phyloP scores from a whole-genome alignment of 2,329 filamentous ascomycete species.

The Lachnellula occidentalis region DNA sequence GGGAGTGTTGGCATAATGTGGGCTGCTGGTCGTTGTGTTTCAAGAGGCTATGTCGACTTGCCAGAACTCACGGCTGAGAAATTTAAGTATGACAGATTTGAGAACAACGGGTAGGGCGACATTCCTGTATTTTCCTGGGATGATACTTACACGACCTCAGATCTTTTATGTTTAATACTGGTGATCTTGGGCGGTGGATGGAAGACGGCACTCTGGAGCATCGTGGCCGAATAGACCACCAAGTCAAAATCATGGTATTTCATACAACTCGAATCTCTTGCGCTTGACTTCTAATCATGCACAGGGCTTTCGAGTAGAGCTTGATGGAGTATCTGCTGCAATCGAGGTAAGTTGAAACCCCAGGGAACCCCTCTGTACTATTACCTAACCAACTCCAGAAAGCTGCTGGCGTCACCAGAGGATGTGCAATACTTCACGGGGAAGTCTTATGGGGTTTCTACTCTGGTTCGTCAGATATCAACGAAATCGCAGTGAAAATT shows the following conservation, averaged over 20 bases:
- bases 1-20: slow-evolving; percentile 40
- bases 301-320: slow-evolving; percentile 53
- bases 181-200: slow-evolving; percentile 52
- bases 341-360: slow-evolving; percentile 34
- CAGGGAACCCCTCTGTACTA: background rate
- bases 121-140: background rate
- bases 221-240: slow-evolving; percentile 53
- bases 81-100: slow-evolving; percentile 47
- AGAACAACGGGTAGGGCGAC: slow-evolving; percentile 41
- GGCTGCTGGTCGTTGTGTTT: slow-evolving; percentile 35
- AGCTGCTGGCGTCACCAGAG: slow-evolving; percentile 41
- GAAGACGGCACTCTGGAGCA: slow-evolving; percentile 48
- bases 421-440: slow-evolving; percentile 43
- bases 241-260: slow-evolving; percentile 53
- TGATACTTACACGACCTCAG: slow-evolving; percentile 22
- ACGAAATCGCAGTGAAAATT: slow-evolving; percentile 24
- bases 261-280: background rate
- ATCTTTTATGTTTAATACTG: slow-evolving; percentile 53
- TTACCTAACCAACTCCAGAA: background rate
- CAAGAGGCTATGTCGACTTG: slow-evolving; percentile 33
- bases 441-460: slow-evolving; percentile 47
- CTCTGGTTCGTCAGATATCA: slow-evolving; percentile 26
- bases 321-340: slow-evolving; percentile 50
- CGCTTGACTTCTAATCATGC: background rate
- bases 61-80: slow-evolving; percentile 40